Evolutionary conservation across 208 protist genomes (phyloP), one percentile per base, ranked within the genome.

Genomic region (Porcisia deanei): DNA sequence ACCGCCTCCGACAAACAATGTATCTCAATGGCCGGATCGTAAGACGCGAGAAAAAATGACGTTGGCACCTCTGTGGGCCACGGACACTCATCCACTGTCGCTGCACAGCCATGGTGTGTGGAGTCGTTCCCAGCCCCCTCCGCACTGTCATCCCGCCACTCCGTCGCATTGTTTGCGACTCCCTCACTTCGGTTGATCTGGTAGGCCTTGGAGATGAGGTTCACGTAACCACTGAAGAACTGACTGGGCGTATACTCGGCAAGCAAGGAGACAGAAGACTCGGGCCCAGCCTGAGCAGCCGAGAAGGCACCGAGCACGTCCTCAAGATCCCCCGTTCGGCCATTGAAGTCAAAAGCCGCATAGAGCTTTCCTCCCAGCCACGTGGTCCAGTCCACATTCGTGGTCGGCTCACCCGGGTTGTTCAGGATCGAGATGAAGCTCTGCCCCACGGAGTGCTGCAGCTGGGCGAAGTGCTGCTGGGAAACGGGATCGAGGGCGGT

Each of bases 391-490:
- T 86, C 84, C 16, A 75, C 81, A 49, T 71, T 84, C 3, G 55
- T 66, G 5, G 75, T 84, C 66, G 73, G 43, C 65, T 87, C 75
- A 14, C 67, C 79, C 25, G 94, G 94, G 80, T 97, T 86, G 69
- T 94, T 97, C 47, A 97, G 66, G 71, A 98, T 95, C n/a, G 93
- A 96, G 49, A 92, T 90, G 76, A 97, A 95, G 67, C 91, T 94
- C 66, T 98, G 93, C 1, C 95, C 95, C 37, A 98, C 90, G 8
- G 88, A 89, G 52, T 79, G 76, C 65, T 84, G 80, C 63, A 98
- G 80, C 47, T 83, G 64, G 39, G 72, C 71, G 75, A 97, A 98
- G 82, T 96, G 87, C 16, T 88, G 66, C 49, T 82, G 71, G n/a
- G 93, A 91, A 59, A 87, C 66, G 6, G 85, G 77, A 72, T 97